Base-by-base conservation (phyloP, 2,329 filamentous ascomycete genomes). In the Diplocarpon rosae region DNA sequence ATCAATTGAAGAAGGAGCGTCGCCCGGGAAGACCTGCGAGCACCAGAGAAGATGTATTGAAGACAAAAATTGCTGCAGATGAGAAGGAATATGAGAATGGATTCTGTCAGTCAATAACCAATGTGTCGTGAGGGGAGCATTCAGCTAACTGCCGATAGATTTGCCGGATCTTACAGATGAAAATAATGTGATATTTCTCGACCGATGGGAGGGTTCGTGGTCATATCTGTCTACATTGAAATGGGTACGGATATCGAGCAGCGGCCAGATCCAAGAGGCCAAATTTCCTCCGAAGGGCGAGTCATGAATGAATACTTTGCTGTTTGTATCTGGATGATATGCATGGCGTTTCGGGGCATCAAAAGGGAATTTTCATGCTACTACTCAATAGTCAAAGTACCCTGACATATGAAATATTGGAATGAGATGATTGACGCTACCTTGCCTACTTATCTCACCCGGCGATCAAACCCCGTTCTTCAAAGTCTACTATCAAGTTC, bases 161-260 rank as follows among this genome's bases (percentile, higher is more conserved):
- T 64, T 93, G 33, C 89, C 90, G 0, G 85, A 95, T 60, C 67
- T 95, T 43, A 75, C 78, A 44, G 73, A 79, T 34, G 69, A 72
- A 33, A 73, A 80, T 38, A 87, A 80, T 53, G 65, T 85, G 41
- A 65, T 71, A 46, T 72, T 75, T 52, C 65, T 96, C 33, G 73
- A 77, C 51, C 70, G 72, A 16, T 96, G 88, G 86, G 83, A 87
- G 52, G 84, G 85, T 3, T 76, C 84, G 20, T 96, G 90, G 90
- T 73, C 84, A 8, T 82, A 83, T 56, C 71, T 95, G 50, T 77
- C 80, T 29, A 81, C 75, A 8, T 63, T 95, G 53, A 77, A 80
- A 48, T 96, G 89, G 72, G 71, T 87, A 49, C 80, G 86, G 49
- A 69, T 95, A 45, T 74, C 75, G 4, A 77, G 72, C 45, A 70